These are phyloP conservation scores for Colletotrichum sp. DNA, from an alignment of 2,329 filamentous ascomycete species.

Conservation along the genomic window DNA sequence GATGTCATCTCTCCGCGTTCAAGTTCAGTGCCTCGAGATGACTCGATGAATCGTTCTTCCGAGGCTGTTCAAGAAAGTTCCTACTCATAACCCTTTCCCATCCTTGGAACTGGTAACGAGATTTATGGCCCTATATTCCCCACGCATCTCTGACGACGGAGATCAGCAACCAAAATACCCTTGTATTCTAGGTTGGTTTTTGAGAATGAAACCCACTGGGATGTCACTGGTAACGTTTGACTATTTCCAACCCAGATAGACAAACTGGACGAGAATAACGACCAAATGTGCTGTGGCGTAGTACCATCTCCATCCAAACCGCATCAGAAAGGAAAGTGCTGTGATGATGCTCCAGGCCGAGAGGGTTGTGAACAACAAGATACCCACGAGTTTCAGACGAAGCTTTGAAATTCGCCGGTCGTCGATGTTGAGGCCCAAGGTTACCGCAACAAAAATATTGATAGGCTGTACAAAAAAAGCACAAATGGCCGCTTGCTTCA, in stretches of 20 bases:
- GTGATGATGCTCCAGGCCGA: neutral
- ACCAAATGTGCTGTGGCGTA: rapidly evolving
- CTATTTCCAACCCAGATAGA: neutral
- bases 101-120: too few species aligned
- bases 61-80: too few species aligned
- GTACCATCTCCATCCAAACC: neutral
- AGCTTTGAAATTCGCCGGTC: neutral
- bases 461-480: neutral
- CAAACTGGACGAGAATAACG: rapidly evolving
- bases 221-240: too few species aligned
- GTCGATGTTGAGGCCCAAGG: neutral
- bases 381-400: neutral
- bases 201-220: too few species aligned
- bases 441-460: neutral
- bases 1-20: neutral
- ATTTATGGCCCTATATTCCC: too few species aligned
- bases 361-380: neutral
- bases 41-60: too few species aligned
- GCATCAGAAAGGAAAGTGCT: neutral
- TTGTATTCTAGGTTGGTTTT: too few species aligned
- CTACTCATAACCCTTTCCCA: too few species aligned
- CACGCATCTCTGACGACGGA: too few species aligned
- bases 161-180: too few species aligned
- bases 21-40: too few species aligned
- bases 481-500: neutral